phyloP scores from a whole-genome alignment of 345 rosid genomes.

The Gossypium sturtianum region DNA sequence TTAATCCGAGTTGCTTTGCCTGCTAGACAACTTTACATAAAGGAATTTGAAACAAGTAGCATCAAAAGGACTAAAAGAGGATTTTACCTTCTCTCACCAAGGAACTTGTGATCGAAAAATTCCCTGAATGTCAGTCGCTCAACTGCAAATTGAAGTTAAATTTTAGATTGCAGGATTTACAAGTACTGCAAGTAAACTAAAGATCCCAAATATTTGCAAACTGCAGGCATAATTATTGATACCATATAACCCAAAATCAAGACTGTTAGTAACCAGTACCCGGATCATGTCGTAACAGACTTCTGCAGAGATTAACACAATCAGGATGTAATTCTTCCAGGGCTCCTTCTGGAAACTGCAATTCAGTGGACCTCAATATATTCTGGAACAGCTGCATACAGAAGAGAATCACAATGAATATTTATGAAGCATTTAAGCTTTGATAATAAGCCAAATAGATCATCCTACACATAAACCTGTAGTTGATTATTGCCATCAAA shows the following conservation, averaged over 20 bases:
- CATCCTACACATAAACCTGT: constrained; percentile 39
- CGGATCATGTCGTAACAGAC: constrained; percentile 62
- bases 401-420: constrained; percentile 15
- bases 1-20: constrained; percentile 9
- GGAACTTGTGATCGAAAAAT: constrained; percentile 69
- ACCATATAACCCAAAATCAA: not conserved
- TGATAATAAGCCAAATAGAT: not conserved
- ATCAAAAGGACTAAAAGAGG: constrained; percentile 6
- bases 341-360: constrained; percentile 57
- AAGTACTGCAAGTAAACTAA: not conserved
- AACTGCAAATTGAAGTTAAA: constrained; percentile 38
- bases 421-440: constrained; percentile 9
- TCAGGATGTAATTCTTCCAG: constrained; percentile 55
- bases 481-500: constrained; percentile 63
- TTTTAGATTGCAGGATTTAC: not conserved
- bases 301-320: constrained; percentile 69
- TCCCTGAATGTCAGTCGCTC: constrained; percentile 64
- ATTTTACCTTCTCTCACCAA: constrained; percentile 50
- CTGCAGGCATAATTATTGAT: not conserved
- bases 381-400: constrained; percentile 67
- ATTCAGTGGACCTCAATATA: constrained; percentile 61
- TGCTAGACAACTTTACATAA: not conserved
- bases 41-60: not conserved
- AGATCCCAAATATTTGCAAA: not conserved
- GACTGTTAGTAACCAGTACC: constrained; percentile 28